A percentile compares a stretch with the other conserved stretches of the same genome.
Conservation (phyloP, 306 rosid species). For the Cercis canadensis region DNA sequence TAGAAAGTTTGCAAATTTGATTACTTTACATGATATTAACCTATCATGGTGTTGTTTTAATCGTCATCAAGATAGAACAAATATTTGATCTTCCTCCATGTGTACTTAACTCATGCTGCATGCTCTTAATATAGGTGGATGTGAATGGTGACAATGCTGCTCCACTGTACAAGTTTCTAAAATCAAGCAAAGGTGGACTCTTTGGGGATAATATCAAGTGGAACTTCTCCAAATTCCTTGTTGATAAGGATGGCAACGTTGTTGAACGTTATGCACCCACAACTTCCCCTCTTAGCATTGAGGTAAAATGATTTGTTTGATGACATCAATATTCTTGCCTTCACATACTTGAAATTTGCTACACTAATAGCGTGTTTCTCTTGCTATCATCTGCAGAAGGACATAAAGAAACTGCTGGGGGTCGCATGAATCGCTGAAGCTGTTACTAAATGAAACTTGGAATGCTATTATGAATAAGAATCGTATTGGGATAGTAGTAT, state of each 20-base stretch:
- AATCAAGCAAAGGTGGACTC: constrained; percentile 92
- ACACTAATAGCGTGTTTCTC: constrained; percentile 18
- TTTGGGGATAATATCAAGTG: constrained; percentile 86
- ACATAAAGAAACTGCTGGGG: constrained; percentile 57
- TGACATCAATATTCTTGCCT: constrained; percentile 5
- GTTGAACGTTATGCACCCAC: constrained; percentile 97
- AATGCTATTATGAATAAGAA: constrained; percentile 40
- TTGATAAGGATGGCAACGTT: constrained; percentile 87
- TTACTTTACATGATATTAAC: not conserved
- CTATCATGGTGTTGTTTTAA: not conserved
- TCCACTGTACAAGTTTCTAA: constrained; percentile 83
- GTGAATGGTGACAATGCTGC: constrained; percentile 80
- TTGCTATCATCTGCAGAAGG: constrained; percentile 58
- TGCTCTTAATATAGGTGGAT: constrained; percentile 59
- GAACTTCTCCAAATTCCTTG: constrained; percentile 94
- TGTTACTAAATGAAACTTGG: constrained; percentile 30
- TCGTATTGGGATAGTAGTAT: constrained; percentile 33
- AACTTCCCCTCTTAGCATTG: constrained; percentile 92
- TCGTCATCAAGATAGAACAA: not conserved
- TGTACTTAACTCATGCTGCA: constrained; percentile 6
- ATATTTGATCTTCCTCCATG: not conserved
- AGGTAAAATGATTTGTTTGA: constrained; percentile 52
- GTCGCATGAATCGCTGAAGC: constrained; percentile 35
- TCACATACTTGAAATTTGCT: not conserved
- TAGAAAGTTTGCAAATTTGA: not conserved